Evolutionary conservation across 257 asterid species (phyloP).

Genomic region (Salvia hispanica): DNA sequence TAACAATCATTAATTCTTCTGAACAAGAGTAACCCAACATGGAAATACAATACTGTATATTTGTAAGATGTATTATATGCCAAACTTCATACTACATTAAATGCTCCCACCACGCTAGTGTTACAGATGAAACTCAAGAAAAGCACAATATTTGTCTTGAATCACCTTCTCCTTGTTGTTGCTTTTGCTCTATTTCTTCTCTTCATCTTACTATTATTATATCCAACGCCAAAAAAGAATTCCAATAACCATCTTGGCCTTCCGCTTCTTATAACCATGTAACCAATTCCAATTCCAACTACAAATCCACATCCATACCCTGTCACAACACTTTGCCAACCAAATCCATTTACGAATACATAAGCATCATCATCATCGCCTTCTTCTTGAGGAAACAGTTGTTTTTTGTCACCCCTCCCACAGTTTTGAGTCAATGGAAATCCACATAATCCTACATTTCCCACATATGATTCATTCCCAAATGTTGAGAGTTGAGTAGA

Average conservation of each 20-base stretch:
- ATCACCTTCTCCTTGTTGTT: too few species aligned
- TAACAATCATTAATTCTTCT: too few species aligned
- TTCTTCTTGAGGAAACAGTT: neutral
- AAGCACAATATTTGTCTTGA: too few species aligned
- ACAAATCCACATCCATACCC: neutral
- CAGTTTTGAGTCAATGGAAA: slow-evolving; percentile 28
- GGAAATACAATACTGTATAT: too few species aligned
- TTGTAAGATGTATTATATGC: too few species aligned
- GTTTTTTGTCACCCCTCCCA: neutral
- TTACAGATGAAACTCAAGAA: too few species aligned
- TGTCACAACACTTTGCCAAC: neutral
- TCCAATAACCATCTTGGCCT: neutral
- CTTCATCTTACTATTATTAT: too few species aligned
- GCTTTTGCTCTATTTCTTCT: too few species aligned
- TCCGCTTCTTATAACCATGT: neutral
- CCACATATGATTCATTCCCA: slow-evolving; percentile 22
- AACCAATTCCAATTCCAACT: neutral
- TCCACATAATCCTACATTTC: slow-evolving; percentile 30
- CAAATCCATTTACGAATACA: neutral
- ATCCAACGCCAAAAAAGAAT: neutral
- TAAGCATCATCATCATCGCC: neutral
- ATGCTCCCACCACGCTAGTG: too few species aligned
- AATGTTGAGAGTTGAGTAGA: slow-evolving; percentile 18
- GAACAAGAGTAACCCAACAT: too few species aligned
- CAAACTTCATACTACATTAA: too few species aligned